Base-by-base conservation (phyloP, 2,329 filamentous ascomycete species). In the Trichophyton rubrum region DNA sequence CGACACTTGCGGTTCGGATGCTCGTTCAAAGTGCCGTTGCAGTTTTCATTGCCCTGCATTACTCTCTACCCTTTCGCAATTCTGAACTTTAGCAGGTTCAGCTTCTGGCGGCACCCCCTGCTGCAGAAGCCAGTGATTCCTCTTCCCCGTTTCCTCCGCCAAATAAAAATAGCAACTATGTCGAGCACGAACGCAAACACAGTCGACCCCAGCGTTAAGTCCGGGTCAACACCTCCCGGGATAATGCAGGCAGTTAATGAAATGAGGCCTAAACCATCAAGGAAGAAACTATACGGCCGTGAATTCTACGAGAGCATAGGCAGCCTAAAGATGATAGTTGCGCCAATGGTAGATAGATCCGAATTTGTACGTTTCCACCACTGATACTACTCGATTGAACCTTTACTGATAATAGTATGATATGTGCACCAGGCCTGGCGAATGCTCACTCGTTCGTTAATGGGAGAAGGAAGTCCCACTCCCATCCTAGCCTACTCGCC, bases 281-380 rank as follows among this genome's bases (percentile, higher is more conserved):
- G 47, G 40, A 43, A 68, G 63, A 95, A 92, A 72, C 77, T 95
- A 22, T 84, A 88, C 67, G 93, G 93, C 0, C 80, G 93, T 61
- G 88, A 88, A 11, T 97, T 99, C 72, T 99, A 97, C 70, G 85
- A 96, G 77, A 95, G 89, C 70, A 87, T 99, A 63, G 93, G 93
- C 22, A 91, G 87, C 62, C 93, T 93, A 1, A 96, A 89, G 75
- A 86, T 88, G 66, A 84, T 99, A 33, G 82, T 99, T 60, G 93
- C 93, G 38, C 93, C 93, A 40, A 99, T 99, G 93, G 93, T 99
- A 22, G 92, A 99, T 70, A 89, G 96, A 73, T 96, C 90, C 35
- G 93, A 99, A 78, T 96, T 97, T 78, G 91, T 96, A 79, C 66
- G 86, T 78, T 53, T 47, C 56, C 56, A 55, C 22, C 51, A 27